Conservation (phyloP, 1,284 basidiomycete genomes). For the Boletellus sp. region DNA sequence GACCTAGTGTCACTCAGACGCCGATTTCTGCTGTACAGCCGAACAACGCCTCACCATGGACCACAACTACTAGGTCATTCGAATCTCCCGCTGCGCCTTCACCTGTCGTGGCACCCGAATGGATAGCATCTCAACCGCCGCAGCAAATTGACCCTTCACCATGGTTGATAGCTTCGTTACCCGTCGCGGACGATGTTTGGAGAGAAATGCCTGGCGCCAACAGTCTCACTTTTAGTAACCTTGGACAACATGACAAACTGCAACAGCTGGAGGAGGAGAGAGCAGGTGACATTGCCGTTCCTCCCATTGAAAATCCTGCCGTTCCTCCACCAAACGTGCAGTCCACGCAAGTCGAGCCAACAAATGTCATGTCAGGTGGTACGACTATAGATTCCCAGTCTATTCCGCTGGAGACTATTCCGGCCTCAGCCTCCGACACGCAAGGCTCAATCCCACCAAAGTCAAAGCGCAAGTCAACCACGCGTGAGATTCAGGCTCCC, state of each 20-base stretch:
- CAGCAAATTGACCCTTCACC: constrained; percentile 42
- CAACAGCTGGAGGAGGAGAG: constrained; percentile 23
- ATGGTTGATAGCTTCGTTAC: constrained; percentile 50
- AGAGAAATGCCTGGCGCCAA: constrained; percentile 41
- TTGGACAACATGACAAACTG: constrained; percentile 56
- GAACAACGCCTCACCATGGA: constrained; percentile 24
- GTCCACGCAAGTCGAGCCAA: constrained; percentile 13
- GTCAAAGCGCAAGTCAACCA: constrained; percentile 29
- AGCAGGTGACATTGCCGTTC: constrained; percentile 6
- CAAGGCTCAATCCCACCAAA: constrained; percentile 22
- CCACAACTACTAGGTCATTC: constrained; percentile 12
- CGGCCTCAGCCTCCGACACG: constrained; percentile 2
- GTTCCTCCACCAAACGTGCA: constrained; percentile 8
- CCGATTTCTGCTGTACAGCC: constrained; percentile 26
- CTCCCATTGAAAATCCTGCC: constrained; percentile 13
- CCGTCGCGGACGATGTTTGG: constrained; percentile 45
- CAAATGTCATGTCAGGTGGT: constrained; percentile 11
- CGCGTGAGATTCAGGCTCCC: constrained; percentile 25
- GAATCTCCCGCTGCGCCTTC: constrained; percentile 27
- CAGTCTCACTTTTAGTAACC: constrained; percentile 52
- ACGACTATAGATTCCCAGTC: constrained; percentile 9
- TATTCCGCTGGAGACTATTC: constrained; percentile 6
- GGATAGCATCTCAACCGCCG: constrained; percentile 30
- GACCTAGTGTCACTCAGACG: constrained; percentile 17
- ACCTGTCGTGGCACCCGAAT: constrained; percentile 23